Base-by-base conservation (phyloP, 148 eudicot species). In the Euryodendron excelsum region DNA sequence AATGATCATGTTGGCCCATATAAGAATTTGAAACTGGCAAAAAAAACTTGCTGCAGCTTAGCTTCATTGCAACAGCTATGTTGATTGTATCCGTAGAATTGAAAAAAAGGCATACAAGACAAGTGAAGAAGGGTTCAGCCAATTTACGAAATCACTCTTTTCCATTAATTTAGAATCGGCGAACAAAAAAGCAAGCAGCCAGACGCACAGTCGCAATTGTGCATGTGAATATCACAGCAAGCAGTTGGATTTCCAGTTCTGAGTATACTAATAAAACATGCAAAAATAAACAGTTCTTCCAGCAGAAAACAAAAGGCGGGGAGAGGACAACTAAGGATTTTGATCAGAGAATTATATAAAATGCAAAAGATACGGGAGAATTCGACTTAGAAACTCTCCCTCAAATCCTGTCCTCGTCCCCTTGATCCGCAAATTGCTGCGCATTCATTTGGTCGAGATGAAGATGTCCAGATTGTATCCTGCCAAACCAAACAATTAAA, bases 401-500 rank as follows among this genome's bases (percentile, higher is more conserved):
- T 33, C 36, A n/a, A 33, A 25, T 39, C 41, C 28, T 75, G n/a
- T 76, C 71, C 31, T 47, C 33, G 6, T 47, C 79, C 61, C 56
- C 71, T 48, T n/a, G n/a, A 18, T 30, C 44, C 11, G 78, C 78
- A 75, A 69, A 61, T 27, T 20, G 28, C 20, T 61, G 78, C 58
- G 47, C 31, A 0, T 23, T 76, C 44, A 64, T 14, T 64, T 47
- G 70, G 63, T 45, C 17, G 21, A 47, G 9, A 75, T 61, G 41
- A 36, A 7, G 27, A 53, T 41, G 14, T 60, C 69, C 69, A 75
- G 8, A 59, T 60, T 44, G 55, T 59, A 28, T 58, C 68, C 78
- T 75, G 41, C 53, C 55, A 75, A 75, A 41, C 78, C 52, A 74
- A 18, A 61, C 12, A 58, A 36, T 13, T 74, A 68, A 58, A 33